These are phyloP conservation scores for Spizellomyces sp. DNA, from an alignment of 192 early-diverging fungal species.

Conservation along the genomic window DNA sequence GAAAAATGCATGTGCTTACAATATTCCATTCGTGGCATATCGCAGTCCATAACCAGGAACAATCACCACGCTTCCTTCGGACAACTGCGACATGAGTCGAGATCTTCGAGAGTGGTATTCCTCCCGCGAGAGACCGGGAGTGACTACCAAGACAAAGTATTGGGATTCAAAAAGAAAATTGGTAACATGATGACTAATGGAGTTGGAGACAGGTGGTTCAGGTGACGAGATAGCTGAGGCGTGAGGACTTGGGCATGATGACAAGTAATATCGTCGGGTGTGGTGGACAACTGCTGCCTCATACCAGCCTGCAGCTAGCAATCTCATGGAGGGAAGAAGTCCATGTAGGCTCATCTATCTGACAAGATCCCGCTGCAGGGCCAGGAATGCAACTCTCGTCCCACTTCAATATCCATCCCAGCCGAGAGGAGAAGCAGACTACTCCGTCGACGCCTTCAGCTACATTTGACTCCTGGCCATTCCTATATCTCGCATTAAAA, in stretches of 20 bases:
- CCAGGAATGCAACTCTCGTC: too few relatives aligned
- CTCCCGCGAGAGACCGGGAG: slow-evolving; percentile 71
- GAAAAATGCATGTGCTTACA: slow-evolving; percentile 48
- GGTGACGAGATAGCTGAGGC: not conserved
- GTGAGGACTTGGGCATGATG: not conserved
- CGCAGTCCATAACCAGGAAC: slow-evolving; percentile 74
- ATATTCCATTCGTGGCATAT: slow-evolving; percentile 88
- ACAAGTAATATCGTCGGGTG: not conserved
- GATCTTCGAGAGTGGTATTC: slow-evolving; percentile 81
- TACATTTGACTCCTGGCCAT: not conserved
- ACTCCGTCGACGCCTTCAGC: not conserved
- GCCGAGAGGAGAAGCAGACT: not conserved
- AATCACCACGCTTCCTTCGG: slow-evolving; percentile 69
- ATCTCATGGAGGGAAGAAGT: not conserved
- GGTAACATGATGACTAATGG: not conserved
- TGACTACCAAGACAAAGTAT: slow-evolving; percentile 49
- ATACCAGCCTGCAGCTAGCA: not conserved
- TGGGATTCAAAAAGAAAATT: slow-evolving; percentile 17
- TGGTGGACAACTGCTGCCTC: too few relatives aligned
- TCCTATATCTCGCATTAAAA: not conserved
- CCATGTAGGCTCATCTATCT: too few relatives aligned
- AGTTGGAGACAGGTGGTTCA: not conserved
- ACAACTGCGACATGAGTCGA: slow-evolving; percentile 51
- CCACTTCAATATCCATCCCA: too few relatives aligned
- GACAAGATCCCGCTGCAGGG: not conserved